phyloP scores from a whole-genome alignment of 2,329 filamentous ascomycete genomes.

The Stenocarpella maydis region DNA sequence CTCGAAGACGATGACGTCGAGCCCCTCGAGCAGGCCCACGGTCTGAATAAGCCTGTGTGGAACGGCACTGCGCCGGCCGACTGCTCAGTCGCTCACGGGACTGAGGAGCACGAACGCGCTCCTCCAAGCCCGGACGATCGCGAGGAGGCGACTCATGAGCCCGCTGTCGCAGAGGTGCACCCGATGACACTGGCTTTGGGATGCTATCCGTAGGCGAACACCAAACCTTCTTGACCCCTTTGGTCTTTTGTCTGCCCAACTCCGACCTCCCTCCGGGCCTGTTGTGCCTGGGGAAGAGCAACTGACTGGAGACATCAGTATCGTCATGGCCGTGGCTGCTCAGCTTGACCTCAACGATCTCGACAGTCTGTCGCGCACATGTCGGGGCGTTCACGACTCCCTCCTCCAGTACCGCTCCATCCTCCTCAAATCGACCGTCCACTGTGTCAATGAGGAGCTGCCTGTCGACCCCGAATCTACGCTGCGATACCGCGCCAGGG shows the following conservation, averaged over 20 bases:
- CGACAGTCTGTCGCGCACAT: conserved; percentile 82
- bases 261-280: conserved; percentile 34
- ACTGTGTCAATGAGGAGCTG: conserved; percentile 76
- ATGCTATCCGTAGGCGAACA: conserved; percentile 71
- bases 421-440: conserved; percentile 78
- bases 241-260: conserved; percentile 37
- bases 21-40: conserved; percentile 38
- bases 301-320: conserved; percentile 57
- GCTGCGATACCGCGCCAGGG: conserved; percentile 65
- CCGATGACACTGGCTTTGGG: conserved; percentile 68
- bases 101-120: background rate
- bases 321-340: conserved; percentile 77
- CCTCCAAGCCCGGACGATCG: conserved; percentile 29
- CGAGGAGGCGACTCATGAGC: conserved; percentile 38
- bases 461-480: conserved; percentile 63
- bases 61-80: conserved; percentile 36
- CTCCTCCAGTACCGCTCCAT: conserved; percentile 81
- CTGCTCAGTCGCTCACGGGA: background rate
- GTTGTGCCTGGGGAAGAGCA: conserved; percentile 28
- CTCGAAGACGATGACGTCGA: conserved; percentile 44
- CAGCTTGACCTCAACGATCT: conserved; percentile 88
- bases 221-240: conserved; percentile 41
- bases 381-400: conserved; percentile 78
- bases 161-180: conserved; percentile 53
- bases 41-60: conserved; percentile 41